Percentiles rank a stretch among this genome's conserved stretches.
Evolutionary conservation across 495 filamentous ascomycete genomes (phyloP).

Genomic region (Aspergillus cristatus): DNA sequence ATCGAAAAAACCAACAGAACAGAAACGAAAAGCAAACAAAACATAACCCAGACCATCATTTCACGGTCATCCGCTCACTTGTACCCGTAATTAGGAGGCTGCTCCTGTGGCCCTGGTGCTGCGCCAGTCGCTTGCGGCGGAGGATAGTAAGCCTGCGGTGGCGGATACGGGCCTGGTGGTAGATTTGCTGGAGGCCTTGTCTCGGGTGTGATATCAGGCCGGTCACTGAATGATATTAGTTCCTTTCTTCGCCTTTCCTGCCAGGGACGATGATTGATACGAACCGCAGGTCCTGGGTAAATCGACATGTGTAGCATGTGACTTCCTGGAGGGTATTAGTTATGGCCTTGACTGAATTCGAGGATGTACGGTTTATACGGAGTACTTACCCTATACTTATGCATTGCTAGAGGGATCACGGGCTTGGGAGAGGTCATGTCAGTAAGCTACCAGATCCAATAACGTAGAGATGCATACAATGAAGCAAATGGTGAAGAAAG

Average conservation of each 20-base stretch:
- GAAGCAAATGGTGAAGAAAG: conserved; percentile 48
- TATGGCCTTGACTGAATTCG: too few species aligned
- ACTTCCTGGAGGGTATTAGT: conserved; percentile 35
- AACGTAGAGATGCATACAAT: conserved; percentile 39
- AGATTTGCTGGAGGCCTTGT: conserved; percentile 27
- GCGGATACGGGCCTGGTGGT: conserved; percentile 21
- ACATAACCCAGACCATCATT: neutral
- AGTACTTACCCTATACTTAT: conserved; percentile 39
- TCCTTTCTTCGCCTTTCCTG: too few species aligned
- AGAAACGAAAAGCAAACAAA: conserved; percentile 6
- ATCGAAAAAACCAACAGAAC: neutral
- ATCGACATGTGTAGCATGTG: conserved; percentile 43
- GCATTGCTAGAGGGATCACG: conserved; percentile 37
- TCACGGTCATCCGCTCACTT: conserved; percentile 8
- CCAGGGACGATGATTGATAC: too few species aligned
- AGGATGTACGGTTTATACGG: neutral
- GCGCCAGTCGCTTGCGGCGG: conserved; percentile 6
- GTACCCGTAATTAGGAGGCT: conserved; percentile 15
- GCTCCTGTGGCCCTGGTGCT: conserved; percentile 3
- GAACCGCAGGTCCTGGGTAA: conserved; percentile 44
- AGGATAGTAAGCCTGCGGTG: conserved; percentile 17
- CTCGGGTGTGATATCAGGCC: conserved; percentile 37
- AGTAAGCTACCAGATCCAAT: too few species aligned
- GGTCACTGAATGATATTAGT: conserved; percentile 22
- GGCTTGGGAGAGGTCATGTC: conserved; percentile 28